These are phyloP conservation scores for Lobulomyces angularis DNA, from an alignment of 192 early-diverging fungal genomes.

Conservation along the genomic window DNA sequence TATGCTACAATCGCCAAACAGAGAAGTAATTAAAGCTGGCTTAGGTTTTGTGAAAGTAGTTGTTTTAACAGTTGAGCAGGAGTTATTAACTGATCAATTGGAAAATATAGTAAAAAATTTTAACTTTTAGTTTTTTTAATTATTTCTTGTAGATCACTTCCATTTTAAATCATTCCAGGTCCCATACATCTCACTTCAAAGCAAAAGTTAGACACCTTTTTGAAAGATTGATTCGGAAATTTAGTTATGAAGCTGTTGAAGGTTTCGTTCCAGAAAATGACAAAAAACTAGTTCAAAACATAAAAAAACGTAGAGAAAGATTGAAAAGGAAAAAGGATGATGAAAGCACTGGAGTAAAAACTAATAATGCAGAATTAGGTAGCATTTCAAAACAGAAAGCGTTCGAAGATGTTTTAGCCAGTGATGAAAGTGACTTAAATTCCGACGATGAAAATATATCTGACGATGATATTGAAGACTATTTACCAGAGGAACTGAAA, in stretches of 20 bases:
- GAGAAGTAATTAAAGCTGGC: conserved; percentile 83
- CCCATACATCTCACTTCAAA: conserved; percentile 82
- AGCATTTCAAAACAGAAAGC: conserved; percentile 25
- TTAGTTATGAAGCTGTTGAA: conserved; percentile 69
- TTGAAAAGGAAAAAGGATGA: conserved; percentile 62
- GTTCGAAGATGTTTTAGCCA: conserved; percentile 85
- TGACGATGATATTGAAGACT: conserved; percentile 29
- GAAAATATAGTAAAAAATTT: conserved; percentile 45
- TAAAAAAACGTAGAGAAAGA: conserved; percentile 77
- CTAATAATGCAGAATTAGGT: conserved; percentile 21
- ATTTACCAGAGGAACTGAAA: conserved; percentile 34
- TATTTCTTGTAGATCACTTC: conserved; percentile 21
- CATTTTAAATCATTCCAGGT: conserved; percentile 71
- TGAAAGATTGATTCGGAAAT: conserved; percentile 77
- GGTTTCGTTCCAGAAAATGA: conserved; percentile 74
- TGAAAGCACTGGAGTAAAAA: conserved; percentile 24
- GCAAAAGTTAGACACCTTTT: conserved; percentile 82
- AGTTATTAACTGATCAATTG: conserved; percentile 58
- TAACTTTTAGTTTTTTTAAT: conserved; percentile 4
- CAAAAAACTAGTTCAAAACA: conserved; percentile 78
- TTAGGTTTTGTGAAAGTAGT: conserved; percentile 91
- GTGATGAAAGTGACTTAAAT: conserved; percentile 81
- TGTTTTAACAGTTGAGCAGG: conserved; percentile 61
- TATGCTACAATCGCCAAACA: conserved; percentile 66
- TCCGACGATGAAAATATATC: conserved; percentile 55